Evolutionary conservation across 2,329 filamentous ascomycete species (phyloP).

Genomic region (Colletotrichum salicis): DNA sequence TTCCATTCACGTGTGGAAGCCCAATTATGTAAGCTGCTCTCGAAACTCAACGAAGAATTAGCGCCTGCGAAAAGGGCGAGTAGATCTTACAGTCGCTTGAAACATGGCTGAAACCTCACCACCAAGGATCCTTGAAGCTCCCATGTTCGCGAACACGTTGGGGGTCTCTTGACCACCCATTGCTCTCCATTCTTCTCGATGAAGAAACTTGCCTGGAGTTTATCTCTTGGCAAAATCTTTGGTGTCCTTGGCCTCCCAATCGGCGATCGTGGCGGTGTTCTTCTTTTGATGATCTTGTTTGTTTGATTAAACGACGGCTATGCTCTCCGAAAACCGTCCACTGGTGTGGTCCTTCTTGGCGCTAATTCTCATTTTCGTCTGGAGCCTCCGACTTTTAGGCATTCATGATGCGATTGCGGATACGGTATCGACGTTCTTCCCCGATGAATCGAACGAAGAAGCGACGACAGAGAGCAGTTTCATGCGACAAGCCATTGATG

Average conservation of each 20-base stretch:
- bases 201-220: neutral
- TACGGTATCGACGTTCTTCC: slow-evolving; percentile 12
- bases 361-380: slow-evolving; percentile 15
- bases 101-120: slow-evolving; percentile 21
- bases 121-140: neutral
- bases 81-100: neutral
- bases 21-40: neutral
- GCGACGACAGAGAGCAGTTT: slow-evolving; percentile 37
- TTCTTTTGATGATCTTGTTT: neutral
- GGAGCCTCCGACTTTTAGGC: slow-evolving; percentile 23
- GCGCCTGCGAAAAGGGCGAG: neutral
- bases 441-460: slow-evolving; percentile 5
- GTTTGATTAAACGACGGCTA: slow-evolving; percentile 10
- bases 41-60: too few species aligned
- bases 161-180: neutral
- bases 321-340: slow-evolving; percentile 29
- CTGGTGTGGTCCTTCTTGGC: slow-evolving; percentile 22
- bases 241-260: neutral
- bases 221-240: neutral
- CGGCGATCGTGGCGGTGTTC: neutral
- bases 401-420: slow-evolving; percentile 9
- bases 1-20: neutral
- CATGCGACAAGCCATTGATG: slow-evolving; percentile 39
- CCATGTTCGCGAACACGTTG: neutral
- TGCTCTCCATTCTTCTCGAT: neutral